Evolutionary conservation across 371 early-diverging fungal genomes (phyloP).

Genomic region (Lichtheimia ramosa): DNA sequence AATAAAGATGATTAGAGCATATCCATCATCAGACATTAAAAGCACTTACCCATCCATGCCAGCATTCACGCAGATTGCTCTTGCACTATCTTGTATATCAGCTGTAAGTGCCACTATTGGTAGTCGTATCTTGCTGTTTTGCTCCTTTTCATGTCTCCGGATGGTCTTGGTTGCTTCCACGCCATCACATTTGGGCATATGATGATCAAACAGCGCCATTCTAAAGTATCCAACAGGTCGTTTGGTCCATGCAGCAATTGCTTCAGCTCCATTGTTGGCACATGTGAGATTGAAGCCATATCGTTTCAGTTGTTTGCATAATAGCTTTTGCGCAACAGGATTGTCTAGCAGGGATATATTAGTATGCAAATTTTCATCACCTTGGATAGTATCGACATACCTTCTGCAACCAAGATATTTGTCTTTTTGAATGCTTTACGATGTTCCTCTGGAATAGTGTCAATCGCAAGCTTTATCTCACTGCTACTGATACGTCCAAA

Average conservation of each 20-base stretch:
- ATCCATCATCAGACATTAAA: too few relatives aligned
- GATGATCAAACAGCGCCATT: slow-evolving; percentile 49
- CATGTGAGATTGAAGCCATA: slow-evolving; percentile 42
- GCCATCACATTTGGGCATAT: slow-evolving; percentile 54
- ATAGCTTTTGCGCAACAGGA: slow-evolving; percentile 46
- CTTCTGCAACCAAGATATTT: slow-evolving; percentile 47
- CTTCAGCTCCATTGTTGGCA: slow-evolving; percentile 48
- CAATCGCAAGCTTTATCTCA: background rate
- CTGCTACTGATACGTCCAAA: background rate
- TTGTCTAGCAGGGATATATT: slow-evolving; percentile 24
- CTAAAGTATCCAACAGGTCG: slow-evolving; percentile 31
- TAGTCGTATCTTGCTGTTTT: slow-evolving; percentile 15
- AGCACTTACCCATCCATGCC: slow-evolving; percentile 15
- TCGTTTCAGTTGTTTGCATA: slow-evolving; percentile 38
- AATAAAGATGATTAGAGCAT: too few relatives aligned
- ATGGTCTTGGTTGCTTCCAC: slow-evolving; percentile 46
- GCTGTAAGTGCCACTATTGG: slow-evolving; percentile 18
- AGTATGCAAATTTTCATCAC: background rate
- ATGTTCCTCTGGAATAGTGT: slow-evolving; percentile 31
- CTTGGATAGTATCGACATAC: too few relatives aligned
- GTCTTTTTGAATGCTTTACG: slow-evolving; percentile 27
- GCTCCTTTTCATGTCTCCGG: slow-evolving; percentile 28
- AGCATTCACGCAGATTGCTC: slow-evolving; percentile 6
- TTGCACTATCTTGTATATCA: slow-evolving; percentile 16
- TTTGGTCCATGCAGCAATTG: slow-evolving; percentile 31